These are phyloP conservation scores for Hyphodiscus sp. DNA, from an alignment of 2,329 filamentous ascomycete genomes.

Conservation along the genomic window DNA sequence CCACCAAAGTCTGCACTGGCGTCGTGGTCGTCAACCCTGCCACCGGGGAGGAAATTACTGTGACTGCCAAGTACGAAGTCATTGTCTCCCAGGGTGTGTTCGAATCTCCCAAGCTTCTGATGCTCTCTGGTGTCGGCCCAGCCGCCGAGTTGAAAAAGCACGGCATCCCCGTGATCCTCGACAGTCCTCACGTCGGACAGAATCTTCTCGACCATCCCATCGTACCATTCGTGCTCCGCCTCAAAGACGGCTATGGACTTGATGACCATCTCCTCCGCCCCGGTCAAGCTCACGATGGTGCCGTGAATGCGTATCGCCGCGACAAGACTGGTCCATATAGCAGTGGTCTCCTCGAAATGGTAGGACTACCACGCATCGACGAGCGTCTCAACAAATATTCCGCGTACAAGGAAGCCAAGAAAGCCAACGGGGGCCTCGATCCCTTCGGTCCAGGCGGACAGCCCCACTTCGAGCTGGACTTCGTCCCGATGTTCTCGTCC, in stretches of 20 bases:
- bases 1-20: neutral
- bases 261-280: constrained; percentile 34
- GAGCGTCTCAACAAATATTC: constrained; percentile 41
- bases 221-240: neutral
- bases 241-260: constrained; percentile 36
- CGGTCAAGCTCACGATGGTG: constrained; percentile 32
- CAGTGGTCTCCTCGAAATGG: constrained; percentile 42
- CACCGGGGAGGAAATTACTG: neutral
- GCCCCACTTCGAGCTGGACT: constrained; percentile 57
- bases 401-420: constrained; percentile 40
- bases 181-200: neutral
- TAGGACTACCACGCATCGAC: constrained; percentile 52
- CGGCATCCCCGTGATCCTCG: constrained; percentile 15
- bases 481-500: constrained; percentile 49
- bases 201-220: neutral
- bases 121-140: constrained; percentile 42
- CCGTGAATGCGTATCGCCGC: constrained; percentile 33
- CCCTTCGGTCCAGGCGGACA: constrained; percentile 51
- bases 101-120: constrained; percentile 44
- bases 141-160: constrained; percentile 33
- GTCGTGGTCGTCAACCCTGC: neutral
- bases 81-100: constrained; percentile 28
- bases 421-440: constrained; percentile 37
- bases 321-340: constrained; percentile 36
- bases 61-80: neutral